Base-by-base conservation (phyloP, 129 eudicot genomes). In the Sambucus nigra region DNA sequence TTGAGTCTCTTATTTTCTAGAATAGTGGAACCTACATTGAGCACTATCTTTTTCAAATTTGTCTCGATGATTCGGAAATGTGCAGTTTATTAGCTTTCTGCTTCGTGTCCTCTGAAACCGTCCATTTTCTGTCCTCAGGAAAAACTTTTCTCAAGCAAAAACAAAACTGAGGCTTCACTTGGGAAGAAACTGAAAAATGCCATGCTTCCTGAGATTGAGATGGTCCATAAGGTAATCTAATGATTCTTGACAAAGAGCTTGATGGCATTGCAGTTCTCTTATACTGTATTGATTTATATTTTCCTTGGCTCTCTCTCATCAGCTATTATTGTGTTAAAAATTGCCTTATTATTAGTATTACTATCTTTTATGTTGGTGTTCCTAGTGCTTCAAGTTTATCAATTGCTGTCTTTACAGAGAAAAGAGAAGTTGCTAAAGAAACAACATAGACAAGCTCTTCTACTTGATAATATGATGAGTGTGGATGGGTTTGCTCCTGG, bases 151-250 rank as follows among this genome's bases (percentile, higher is more conserved):
- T 59, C 83, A 14, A 92, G 99, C 82, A 74, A 77, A 74, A 92
- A 80, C 61, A 75, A 96, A 80, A 92, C 80, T 2, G 99, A 92
- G 74, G 74, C 65, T 64, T 79, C 96, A 18, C 69, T 92, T 13
- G 99, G 96, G 51, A 92, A 92, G 78, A 92, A 92, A 61, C 71
- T 92, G 35, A 75, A 83, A 68, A 80, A 60, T 35, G 94, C 82
- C 76, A 80, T 82, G 96, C 95, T 92, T 79, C 87, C 96, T 4
- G 99, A 92, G 73, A 80, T 92, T 56, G 99, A 92, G 77, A 92
- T 80, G 67, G 94, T 83, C 60, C 94, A 83, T 55, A 88, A 83
- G 96, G 96, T 88, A 75, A 29, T 63, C 14, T 17, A 27, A 17
- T 47, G 27, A n/a, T n/a, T 22, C 55, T 25, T 58, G 63, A 58